A percentile compares a stretch with the other conserved stretches of the same genome.
phyloP scores from a whole-genome alignment of 495 filamentous ascomycete genomes.

The Xylaria grammica region DNA sequence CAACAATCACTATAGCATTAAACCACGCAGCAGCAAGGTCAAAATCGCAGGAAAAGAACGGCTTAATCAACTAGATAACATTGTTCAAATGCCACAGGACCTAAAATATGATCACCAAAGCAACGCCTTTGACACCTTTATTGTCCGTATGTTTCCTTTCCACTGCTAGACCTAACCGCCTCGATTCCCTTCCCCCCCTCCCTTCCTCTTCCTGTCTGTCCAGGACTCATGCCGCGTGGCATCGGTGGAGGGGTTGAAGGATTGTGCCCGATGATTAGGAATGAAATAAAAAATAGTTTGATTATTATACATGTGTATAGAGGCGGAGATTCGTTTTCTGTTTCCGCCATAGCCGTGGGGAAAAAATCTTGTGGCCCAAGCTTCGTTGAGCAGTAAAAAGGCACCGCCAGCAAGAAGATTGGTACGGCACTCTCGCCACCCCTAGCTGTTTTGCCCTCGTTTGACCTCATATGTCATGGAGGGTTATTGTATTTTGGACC shows the following conservation, averaged over 20 bases:
- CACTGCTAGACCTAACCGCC: background rate
- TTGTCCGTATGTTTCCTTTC: constrained; percentile 2
- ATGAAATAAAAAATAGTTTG: constrained; percentile 1
- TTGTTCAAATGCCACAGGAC: background rate
- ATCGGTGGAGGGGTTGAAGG: background rate
- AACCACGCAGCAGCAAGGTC: background rate
- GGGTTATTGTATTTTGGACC: background rate
- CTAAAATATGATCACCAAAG: constrained; percentile 1
- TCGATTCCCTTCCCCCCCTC: background rate
- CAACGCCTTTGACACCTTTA: constrained; percentile 5
- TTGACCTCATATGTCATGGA: background rate
- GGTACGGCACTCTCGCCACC: background rate
- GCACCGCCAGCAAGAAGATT: background rate
- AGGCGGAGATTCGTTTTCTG: background rate
- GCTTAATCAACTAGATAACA: background rate
- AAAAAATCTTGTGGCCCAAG: too few relatives aligned
- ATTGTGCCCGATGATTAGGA: background rate
- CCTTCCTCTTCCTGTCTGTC: background rate
- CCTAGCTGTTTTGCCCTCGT: background rate
- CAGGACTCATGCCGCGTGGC: background rate
- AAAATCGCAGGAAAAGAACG: background rate
- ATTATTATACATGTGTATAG: constrained; percentile 6
- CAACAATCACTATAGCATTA: too few relatives aligned
- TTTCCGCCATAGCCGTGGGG: background rate
- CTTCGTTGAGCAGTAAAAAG: background rate